Percentiles rank a stretch among this genome's conserved stretches.
phyloP scores from a whole-genome alignment of 768 basidiomycete genomes.

The Exidia glandulosa region DNA sequence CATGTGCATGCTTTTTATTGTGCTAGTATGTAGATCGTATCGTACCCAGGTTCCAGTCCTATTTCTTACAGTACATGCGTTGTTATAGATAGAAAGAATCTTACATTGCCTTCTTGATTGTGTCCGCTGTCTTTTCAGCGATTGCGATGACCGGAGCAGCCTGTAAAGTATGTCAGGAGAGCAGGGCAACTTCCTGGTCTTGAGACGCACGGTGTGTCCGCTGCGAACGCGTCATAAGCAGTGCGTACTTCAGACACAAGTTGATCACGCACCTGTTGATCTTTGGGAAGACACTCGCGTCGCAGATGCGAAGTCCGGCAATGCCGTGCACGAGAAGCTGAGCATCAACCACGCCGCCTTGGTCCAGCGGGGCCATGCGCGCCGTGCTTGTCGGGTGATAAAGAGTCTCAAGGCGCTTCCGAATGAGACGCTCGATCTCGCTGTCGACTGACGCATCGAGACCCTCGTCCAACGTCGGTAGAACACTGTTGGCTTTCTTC shows the following conservation, averaged over 20 bases:
- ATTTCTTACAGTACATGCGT: no score
- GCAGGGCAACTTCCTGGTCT: background rate
- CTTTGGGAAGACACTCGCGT: conserved; percentile 35
- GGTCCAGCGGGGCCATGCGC: conserved; percentile 24
- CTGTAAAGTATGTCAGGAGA: no score
- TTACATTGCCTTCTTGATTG: no score
- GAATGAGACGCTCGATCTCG: conserved; percentile 24
- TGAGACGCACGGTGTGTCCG: background rate
- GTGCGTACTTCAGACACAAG: conserved; percentile 23
- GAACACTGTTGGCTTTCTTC: no score
- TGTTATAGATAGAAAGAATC: no score
- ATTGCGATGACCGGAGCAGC: conserved; percentile 8
- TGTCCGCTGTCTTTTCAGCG: conserved; percentile 13
- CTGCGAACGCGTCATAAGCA: background rate
- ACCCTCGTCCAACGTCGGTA: conserved; percentile 34
- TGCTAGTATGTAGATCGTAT: no score
- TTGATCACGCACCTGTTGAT: conserved; percentile 29
- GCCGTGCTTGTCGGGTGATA: conserved; percentile 29
- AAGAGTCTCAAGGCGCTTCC: conserved; percentile 26
- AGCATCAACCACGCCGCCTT: conserved; percentile 34
- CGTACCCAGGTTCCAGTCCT: no score
- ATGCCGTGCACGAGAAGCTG: conserved; percentile 32
- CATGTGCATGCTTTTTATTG: no score
- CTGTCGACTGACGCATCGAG: conserved; percentile 21
- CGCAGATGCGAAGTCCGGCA: conserved; percentile 32